Evolutionary conservation across 305 asterid genomes (phyloP).

Genomic region (Fraxinus paxiana): DNA sequence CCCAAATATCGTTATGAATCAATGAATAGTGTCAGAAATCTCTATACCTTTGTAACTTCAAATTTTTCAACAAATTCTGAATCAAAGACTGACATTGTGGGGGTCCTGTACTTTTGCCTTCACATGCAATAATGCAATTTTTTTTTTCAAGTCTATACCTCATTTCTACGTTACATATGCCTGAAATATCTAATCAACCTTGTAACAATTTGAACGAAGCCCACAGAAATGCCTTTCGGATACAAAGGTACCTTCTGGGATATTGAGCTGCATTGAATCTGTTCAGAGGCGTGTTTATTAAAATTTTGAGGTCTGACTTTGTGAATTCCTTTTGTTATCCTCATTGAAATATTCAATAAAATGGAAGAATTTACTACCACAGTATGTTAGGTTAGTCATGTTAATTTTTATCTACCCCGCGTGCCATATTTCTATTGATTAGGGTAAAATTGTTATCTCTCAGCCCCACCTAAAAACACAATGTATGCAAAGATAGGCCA

Average conservation of each 20-base stretch:
- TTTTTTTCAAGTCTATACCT: not conserved
- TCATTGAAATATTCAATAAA: not conserved
- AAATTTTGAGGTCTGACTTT: not conserved
- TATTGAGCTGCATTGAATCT: not conserved
- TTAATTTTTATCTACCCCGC: not conserved
- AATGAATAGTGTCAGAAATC: not conserved
- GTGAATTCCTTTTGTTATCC: not conserved
- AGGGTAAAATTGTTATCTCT: not conserved
- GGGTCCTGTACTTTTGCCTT: not conserved
- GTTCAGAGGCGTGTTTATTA: not conserved
- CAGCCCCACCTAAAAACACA: not conserved
- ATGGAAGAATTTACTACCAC: not conserved
- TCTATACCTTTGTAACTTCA: too few species aligned
- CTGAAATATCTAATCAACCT: not conserved
- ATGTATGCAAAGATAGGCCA: not conserved
- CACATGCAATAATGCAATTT: not conserved
- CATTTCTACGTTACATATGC: not conserved
- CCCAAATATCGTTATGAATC: not conserved
- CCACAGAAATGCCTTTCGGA: not conserved
- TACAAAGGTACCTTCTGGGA: not conserved
- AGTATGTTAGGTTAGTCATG: not conserved
- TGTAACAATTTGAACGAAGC: not conserved
- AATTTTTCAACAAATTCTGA: constrained; percentile 45
- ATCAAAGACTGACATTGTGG: not conserved
- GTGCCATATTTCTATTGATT: not conserved